Base-by-base conservation (phyloP, 345 rosid species). In the Salix udensis region DNA sequence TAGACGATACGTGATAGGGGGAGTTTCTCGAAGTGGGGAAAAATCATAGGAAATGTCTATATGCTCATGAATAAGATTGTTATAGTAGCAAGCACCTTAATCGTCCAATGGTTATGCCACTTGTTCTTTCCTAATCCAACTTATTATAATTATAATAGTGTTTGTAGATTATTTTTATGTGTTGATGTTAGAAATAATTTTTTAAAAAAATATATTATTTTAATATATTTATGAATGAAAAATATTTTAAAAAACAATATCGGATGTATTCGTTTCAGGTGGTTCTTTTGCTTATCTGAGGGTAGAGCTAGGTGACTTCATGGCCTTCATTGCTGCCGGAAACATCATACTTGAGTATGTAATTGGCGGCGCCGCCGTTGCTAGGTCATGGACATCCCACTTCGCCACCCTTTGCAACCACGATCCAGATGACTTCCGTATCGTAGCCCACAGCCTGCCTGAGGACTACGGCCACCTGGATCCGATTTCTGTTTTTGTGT, bases 241-340 rank as follows among this genome's bases (percentile, higher is more conserved):
- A 30, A 30, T 0, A 30, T 0, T 30, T 30, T 3, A 30, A 30
- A 30, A 30, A 30, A 30, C 4, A 30, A 24, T n/a, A n/a, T n/a
- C n/a, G n/a, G 67, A 28, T 67, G 36, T 31, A 10, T 19, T 39
- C 30, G 9, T 68, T 68, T 11, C 34, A 68, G 71, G 71, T 68
- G 71, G 71, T 11, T 68, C 71, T 19, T 68, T 68, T n/a, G 71
- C 71, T 18, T 68, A 68, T 10, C 24, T 68, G 23, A 68, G 71
- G 52, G 50, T 68, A 1, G 71, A 68, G 71, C 71, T 68, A 7
- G 71, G 71, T 4, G 71, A 68, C 19, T 68, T 40, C 50, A 24
- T 68, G 71, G 71, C 71, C 13, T 68, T 68, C 31, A 68, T 68
- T 9, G 53, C 71, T 24, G 71, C 71, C 10, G 71, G 71, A 26